Evolutionary conservation across 1,284 basidiomycete species (phyloP).

Genomic region (Pseudozyma thailandica): DNA sequence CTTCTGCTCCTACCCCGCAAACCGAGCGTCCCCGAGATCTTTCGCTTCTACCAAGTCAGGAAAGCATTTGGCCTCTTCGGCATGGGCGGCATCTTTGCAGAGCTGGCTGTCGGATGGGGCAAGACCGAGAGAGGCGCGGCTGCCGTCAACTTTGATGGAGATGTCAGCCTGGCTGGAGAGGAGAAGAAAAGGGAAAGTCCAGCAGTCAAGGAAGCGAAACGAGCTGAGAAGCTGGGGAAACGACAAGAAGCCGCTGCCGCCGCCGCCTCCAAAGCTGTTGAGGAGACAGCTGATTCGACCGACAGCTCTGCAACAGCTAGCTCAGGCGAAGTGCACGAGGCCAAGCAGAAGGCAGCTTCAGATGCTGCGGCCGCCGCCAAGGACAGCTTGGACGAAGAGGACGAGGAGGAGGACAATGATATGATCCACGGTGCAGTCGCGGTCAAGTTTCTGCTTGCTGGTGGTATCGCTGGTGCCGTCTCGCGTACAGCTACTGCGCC

Average conservation of each 20-base stretch:
- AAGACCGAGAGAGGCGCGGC: constrained; percentile 62
- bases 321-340: constrained; percentile 9
- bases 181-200: constrained; percentile 55
- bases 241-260: constrained; percentile 38
- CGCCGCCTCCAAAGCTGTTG: constrained; percentile 28
- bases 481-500: constrained; percentile 96
- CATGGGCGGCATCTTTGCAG: constrained; percentile 66
- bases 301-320: constrained; percentile 2
- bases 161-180: constrained; percentile 62
- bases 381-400: constrained; percentile 67
- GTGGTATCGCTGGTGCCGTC: constrained; percentile 94
- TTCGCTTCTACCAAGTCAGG: constrained; percentile 66
- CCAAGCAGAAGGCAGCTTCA: constrained; percentile 31
- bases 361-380: constrained; percentile 27
- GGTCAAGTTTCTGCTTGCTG: constrained; percentile 88
- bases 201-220: constrained; percentile 52
- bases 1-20: constrained; percentile 64
- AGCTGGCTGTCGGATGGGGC: constrained; percentile 62
- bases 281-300: constrained; percentile 8
- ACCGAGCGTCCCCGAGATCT: constrained; percentile 64
- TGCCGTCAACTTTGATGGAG: constrained; percentile 63
- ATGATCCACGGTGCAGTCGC: constrained; percentile 80
- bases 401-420: constrained; percentile 73
- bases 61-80: constrained; percentile 67
- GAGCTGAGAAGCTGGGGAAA: constrained; percentile 43